Conservation (phyloP, 495 filamentous ascomycete species). For the Penicillium dipodomyicola region DNA sequence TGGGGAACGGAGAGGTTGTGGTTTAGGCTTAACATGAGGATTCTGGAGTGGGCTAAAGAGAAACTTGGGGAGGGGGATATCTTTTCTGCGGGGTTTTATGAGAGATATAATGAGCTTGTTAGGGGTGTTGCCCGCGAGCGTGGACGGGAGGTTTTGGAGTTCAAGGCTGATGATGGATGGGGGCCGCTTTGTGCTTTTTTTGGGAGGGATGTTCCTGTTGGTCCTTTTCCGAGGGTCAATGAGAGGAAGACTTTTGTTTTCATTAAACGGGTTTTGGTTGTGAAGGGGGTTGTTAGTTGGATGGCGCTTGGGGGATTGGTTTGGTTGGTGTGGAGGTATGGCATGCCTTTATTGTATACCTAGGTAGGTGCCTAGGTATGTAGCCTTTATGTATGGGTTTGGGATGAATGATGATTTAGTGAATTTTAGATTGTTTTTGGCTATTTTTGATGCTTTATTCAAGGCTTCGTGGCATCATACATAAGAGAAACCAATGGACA, state of each 20-base stretch:
- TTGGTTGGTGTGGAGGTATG: conserved; percentile 14
- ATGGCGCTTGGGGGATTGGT: conserved; percentile 3
- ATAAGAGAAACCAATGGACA: not conserved
- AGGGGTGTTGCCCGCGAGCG: conserved; percentile 2
- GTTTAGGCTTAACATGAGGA: conserved; percentile 16
- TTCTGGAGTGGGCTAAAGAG: conserved; percentile 13
- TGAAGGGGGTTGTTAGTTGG: conserved; percentile 15
- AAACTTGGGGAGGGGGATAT: conserved; percentile 3
- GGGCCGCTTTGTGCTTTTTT: conserved; percentile 15
- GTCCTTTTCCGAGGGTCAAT: conserved; percentile 9
- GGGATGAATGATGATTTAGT: not conserved
- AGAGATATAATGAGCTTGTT: conserved; percentile 14
- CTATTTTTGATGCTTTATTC: not conserved
- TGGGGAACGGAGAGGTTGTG: conserved; percentile 15
- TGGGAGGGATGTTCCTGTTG: conserved; percentile 7
- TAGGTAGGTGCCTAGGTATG: not conserved
- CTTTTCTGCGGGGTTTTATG: conserved; percentile 5
- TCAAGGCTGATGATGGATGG: conserved; percentile 20
- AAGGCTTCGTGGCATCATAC: not conserved
- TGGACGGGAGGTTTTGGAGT: conserved; percentile 13
- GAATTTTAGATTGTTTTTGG: not conserved
- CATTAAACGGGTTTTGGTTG: conserved; percentile 14
- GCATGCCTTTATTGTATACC: not conserved
- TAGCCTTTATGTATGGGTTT: not conserved
- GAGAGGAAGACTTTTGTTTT: conserved; percentile 10